Evolutionary conservation across 768 basidiomycete species (phyloP).

Genomic region (Xerocomellus chrysenteron): DNA sequence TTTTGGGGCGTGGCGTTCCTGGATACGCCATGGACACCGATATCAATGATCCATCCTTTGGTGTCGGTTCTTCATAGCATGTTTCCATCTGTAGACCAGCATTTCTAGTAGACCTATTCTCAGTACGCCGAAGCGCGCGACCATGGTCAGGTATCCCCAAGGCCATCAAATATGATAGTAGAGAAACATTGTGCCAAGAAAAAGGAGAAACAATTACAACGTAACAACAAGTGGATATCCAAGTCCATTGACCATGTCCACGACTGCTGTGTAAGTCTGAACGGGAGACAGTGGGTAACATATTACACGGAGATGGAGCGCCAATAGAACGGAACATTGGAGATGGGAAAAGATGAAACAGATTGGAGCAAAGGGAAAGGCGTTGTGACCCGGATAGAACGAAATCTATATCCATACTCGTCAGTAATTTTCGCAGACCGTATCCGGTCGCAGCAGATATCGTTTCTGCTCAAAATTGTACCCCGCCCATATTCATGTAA

Average conservation of each 20-base stretch:
- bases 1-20: slow-evolving; percentile 27
- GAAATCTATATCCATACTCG: slow-evolving; percentile 27
- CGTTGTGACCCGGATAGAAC: slow-evolving; percentile 14
- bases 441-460: not conserved
- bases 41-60: slow-evolving; percentile 29
- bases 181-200: slow-evolving; percentile 7
- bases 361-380: slow-evolving; percentile 15
- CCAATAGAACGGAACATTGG: slow-evolving; percentile 18
- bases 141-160: not conserved
- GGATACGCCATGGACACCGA: slow-evolving; percentile 21
- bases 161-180: slow-evolving; percentile 12
- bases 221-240: slow-evolving; percentile 50
- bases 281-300: slow-evolving; percentile 31
- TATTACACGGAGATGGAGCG: slow-evolving; percentile 21
- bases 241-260: slow-evolving; percentile 54
- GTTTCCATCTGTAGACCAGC: slow-evolving; percentile 8
- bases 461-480: slow-evolving; percentile 28
- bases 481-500: slow-evolving; percentile 44
- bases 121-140: not conserved
- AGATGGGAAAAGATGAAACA: slow-evolving; percentile 15
- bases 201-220: slow-evolving; percentile 43
- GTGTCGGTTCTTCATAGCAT: slow-evolving; percentile 17
- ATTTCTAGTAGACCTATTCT: not conserved
- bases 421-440: slow-evolving; percentile 10
- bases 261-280: slow-evolving; percentile 30